A percentile compares a stretch with the other conserved stretches of the same genome.
phyloP scores from a whole-genome alignment of 345 rosid species.

The Arabidopsis thaliana region TAIR10.1 NC_003070.9:9519001-9519500 shows the following conservation, averaged over 20 bases:
- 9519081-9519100: neutral
- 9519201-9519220: slow-evolving; percentile 68
- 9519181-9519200: slow-evolving; percentile 65
- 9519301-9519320: slow-evolving; percentile 63
- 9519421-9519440: slow-evolving; percentile 63
- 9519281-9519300: slow-evolving; percentile 75
- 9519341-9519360: slow-evolving; percentile 74
- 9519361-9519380: slow-evolving; percentile 58
- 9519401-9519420: slow-evolving; percentile 75
- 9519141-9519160: slow-evolving; percentile 91
- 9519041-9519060: neutral
- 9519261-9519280: slow-evolving; percentile 64
- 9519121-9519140: slow-evolving; percentile 37
- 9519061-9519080: neutral
- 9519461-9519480: slow-evolving; percentile 55
- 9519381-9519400: slow-evolving; percentile 77
- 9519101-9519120: neutral
- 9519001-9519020: slow-evolving; percentile 12
- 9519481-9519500: slow-evolving; percentile 43
- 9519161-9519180: slow-evolving; percentile 76
- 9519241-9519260: slow-evolving; percentile 76
- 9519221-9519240: slow-evolving; percentile 75
- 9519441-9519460: slow-evolving; percentile 83
- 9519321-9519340: slow-evolving; percentile 79
- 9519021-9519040: neutral